A percentile compares a stretch with the other conserved stretches of the same genome.
phyloP scores from a whole-genome alignment of 1,139 yeast species.

The Pichia sp. region DNA sequence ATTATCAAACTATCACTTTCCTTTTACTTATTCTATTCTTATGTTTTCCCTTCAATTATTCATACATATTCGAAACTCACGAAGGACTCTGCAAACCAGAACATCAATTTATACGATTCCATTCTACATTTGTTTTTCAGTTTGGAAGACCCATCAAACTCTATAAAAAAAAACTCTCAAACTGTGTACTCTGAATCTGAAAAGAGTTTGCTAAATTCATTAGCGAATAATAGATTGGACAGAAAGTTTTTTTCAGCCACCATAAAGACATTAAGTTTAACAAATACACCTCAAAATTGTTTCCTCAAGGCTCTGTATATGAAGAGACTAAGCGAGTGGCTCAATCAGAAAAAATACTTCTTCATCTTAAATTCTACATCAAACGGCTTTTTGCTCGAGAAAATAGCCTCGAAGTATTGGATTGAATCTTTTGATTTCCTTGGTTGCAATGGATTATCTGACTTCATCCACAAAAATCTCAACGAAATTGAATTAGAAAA shows the following conservation, averaged over 20 bases:
- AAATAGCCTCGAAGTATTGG: background rate
- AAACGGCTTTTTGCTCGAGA: background rate
- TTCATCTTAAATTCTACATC: background rate
- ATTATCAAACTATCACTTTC: constrained; percentile 24
- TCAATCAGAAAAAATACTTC: background rate
- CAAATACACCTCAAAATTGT: background rate
- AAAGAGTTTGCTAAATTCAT: background rate
- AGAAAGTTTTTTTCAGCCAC: background rate
- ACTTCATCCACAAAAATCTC: background rate
- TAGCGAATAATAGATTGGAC: background rate
- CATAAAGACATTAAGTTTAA: background rate
- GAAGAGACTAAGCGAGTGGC: background rate
- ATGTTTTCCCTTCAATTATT: constrained; percentile 20
- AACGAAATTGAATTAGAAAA: background rate
- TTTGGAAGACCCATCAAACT: background rate
- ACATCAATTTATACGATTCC: background rate
- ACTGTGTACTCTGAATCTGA: background rate
- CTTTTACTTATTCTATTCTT: constrained; percentile 19
- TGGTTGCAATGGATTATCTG: background rate
- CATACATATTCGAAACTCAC: background rate
- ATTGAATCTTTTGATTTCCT: background rate
- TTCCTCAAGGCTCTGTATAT: background rate
- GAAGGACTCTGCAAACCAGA: background rate
- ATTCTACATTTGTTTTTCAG: background rate
- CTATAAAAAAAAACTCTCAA: background rate